A percentile compares a stretch with the other conserved stretches of the same genome.
Conservation (phyloP, 192 early-diverging fungal genomes). For the Oehlia diaphana region DNA sequence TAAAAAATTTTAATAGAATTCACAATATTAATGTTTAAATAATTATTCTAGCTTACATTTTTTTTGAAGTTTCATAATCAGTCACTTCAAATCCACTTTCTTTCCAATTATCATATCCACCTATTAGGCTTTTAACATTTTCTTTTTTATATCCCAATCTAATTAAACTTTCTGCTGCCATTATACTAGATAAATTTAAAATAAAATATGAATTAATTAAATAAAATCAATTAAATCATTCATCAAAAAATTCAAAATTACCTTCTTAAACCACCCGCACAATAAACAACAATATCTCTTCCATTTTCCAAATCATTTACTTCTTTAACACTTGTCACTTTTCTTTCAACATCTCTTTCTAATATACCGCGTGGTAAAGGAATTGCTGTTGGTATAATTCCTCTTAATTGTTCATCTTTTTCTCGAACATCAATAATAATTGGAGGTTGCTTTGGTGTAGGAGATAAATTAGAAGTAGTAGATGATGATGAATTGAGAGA, state of each 20-base stretch:
- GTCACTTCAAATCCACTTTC: slow-evolving; percentile 48
- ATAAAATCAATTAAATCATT: background rate
- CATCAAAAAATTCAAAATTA: background rate
- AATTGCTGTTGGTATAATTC: slow-evolving; percentile 52
- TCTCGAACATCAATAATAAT: slow-evolving; percentile 55
- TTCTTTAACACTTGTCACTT: slow-evolving; percentile 42
- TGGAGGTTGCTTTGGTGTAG: background rate
- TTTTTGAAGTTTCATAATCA: slow-evolving; percentile 24
- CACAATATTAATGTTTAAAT: too few relatives aligned
- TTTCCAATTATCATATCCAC: slow-evolving; percentile 54
- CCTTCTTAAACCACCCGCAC: slow-evolving; percentile 50
- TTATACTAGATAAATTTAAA: slow-evolving; percentile 29
- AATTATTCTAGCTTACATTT: background rate
- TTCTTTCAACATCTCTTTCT: slow-evolving; percentile 48
- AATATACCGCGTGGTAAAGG: slow-evolving; percentile 47
- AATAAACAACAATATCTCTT: slow-evolving; percentile 51
- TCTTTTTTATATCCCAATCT: slow-evolving; percentile 45
- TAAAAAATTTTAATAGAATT: too few relatives aligned
- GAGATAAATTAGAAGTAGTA: background rate
- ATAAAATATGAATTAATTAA: slow-evolving; percentile 7
- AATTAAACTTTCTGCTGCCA: slow-evolving; percentile 53
- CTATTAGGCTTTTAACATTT: slow-evolving; percentile 45
- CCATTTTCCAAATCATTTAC: slow-evolving; percentile 40
- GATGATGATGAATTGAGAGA: background rate
- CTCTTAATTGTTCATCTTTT: slow-evolving; percentile 43